Evolutionary conservation across 345 rosid genomes (phyloP).

Genomic region (Barbarea vulgaris): DNA sequence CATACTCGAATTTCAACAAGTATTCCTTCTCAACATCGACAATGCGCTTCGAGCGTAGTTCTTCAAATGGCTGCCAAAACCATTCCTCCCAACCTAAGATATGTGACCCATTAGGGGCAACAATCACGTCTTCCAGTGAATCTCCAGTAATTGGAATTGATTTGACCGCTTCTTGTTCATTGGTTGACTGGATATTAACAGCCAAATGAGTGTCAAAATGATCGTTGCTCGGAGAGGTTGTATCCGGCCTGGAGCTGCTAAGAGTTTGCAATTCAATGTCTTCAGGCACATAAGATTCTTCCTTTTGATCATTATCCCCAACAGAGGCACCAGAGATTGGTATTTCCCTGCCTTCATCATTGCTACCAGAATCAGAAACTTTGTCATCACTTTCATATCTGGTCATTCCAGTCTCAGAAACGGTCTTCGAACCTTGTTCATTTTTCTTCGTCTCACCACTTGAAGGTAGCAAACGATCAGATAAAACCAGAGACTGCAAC

Average conservation of each 20-base stretch:
- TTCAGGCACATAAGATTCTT: conserved; percentile 34
- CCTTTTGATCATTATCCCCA: conserved; percentile 38
- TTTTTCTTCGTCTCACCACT: conserved; percentile 42
- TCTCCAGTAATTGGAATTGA: conserved; percentile 43
- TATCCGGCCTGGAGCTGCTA: background rate
- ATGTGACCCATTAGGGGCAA: conserved; percentile 42
- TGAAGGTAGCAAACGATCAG: conserved; percentile 49
- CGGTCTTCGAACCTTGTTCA: conserved; percentile 37
- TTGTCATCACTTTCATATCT: conserved; percentile 32
- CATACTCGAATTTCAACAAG: conserved; percentile 55
- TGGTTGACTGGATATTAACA: conserved; percentile 29
- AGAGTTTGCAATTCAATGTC: conserved; percentile 36
- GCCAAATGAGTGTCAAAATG: conserved; percentile 37
- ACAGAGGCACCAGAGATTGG: conserved; percentile 42
- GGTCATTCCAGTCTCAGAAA: conserved; percentile 34
- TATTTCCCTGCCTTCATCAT: conserved; percentile 43
- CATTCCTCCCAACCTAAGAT: conserved; percentile 64
- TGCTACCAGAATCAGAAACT: conserved; percentile 34
- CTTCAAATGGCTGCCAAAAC: conserved; percentile 85
- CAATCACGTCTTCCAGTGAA: conserved; percentile 37
- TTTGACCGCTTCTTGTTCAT: conserved; percentile 41
- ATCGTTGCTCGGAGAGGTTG: conserved; percentile 13
- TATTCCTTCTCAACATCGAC: conserved; percentile 64
- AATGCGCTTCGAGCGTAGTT: conserved; percentile 56
- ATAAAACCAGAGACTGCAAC: conserved; percentile 59